Percentiles rank a stretch among this genome's conserved stretches.
phyloP scores from a whole-genome alignment of 1,139 yeast genomes.

The Trichomonascaceae sp. region DNA sequence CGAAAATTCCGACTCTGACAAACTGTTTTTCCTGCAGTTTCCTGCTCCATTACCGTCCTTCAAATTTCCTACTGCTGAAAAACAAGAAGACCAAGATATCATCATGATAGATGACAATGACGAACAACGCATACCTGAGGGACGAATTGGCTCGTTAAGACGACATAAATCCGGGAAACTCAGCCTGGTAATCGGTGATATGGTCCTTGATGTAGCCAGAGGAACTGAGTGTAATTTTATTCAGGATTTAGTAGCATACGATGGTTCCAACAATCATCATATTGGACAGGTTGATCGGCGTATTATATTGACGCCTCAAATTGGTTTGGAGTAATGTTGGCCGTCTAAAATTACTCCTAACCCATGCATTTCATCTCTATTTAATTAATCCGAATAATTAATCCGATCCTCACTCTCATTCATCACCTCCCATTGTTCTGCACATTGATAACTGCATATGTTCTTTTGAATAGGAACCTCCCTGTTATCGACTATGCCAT shows the following conservation, averaged over 20 bases:
- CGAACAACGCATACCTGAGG: constrained; percentile 30
- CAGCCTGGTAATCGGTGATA: constrained; percentile 66
- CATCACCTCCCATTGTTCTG: constrained; percentile 15
- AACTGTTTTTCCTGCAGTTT: constrained; percentile 58
- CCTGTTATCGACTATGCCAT: constrained; percentile 23
- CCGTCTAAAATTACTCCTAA: too few relatives aligned
- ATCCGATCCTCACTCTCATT: neutral
- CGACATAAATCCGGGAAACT: constrained; percentile 78
- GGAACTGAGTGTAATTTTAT: constrained; percentile 71
- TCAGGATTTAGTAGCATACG: constrained; percentile 67
- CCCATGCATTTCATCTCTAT: neutral
- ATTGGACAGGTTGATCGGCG: constrained; percentile 60
- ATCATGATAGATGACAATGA: constrained; percentile 17
- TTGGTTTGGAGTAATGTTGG: constrained; percentile 21
- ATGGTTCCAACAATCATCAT: constrained; percentile 43
- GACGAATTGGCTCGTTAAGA: constrained; percentile 65
- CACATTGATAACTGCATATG: constrained; percentile 22
- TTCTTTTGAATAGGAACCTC: constrained; percentile 14
- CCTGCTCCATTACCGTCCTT: constrained; percentile 64
- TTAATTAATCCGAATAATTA: neutral
- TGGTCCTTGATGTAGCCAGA: constrained; percentile 59
- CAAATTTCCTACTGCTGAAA: constrained; percentile 16
- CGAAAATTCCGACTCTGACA: constrained; percentile 33
- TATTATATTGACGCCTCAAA: constrained; percentile 47
- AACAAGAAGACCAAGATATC: constrained; percentile 15